A percentile compares a stretch with the other conserved stretches of the same genome.
Conservation (phyloP, 371 early-diverging fungal species). For the Zopfochytrium polystomum region DNA sequence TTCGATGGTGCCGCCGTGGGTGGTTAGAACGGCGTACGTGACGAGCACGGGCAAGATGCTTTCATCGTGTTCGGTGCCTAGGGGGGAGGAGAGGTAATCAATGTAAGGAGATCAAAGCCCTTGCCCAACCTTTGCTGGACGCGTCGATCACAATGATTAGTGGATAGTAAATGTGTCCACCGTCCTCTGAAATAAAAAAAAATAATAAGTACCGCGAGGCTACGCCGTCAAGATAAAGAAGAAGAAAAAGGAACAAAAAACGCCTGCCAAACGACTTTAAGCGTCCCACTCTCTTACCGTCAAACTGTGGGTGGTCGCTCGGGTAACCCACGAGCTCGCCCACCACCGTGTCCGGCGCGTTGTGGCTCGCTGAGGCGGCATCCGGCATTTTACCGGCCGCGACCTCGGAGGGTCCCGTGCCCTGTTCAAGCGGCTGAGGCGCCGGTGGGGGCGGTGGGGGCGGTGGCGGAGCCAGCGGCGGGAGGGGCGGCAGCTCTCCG, state of each 20-base stretch:
- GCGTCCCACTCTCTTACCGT: too few species aligned
- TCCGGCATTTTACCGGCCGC: not conserved
- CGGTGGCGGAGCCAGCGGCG: not conserved
- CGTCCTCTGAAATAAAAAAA: too few species aligned
- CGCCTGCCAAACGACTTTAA: too few species aligned
- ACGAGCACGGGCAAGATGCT: not conserved
- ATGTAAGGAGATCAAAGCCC: not conserved
- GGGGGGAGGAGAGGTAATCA: not conserved
- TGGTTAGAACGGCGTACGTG: not conserved
- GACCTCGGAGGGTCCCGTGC: not conserved
- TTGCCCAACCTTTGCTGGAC: not conserved
- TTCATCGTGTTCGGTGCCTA: not conserved
- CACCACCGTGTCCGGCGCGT: not conserved
- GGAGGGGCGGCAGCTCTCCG: not conserved
- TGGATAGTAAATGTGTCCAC: slow-evolving; percentile 14
- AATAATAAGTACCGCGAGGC: too few species aligned
- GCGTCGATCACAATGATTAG: slow-evolving; percentile 15
- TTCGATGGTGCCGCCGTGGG: not conserved
- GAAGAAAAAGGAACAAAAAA: too few species aligned
- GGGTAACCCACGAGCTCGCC: not conserved
- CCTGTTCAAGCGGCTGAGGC: not conserved
- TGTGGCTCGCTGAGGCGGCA: not conserved
- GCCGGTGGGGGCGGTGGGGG: not conserved
- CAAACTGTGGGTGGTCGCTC: too few species aligned
- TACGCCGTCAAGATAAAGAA: too few species aligned